Conservation (phyloP, 1,284 basidiomycete species). For the Pisolithus thermaeus region DNA sequence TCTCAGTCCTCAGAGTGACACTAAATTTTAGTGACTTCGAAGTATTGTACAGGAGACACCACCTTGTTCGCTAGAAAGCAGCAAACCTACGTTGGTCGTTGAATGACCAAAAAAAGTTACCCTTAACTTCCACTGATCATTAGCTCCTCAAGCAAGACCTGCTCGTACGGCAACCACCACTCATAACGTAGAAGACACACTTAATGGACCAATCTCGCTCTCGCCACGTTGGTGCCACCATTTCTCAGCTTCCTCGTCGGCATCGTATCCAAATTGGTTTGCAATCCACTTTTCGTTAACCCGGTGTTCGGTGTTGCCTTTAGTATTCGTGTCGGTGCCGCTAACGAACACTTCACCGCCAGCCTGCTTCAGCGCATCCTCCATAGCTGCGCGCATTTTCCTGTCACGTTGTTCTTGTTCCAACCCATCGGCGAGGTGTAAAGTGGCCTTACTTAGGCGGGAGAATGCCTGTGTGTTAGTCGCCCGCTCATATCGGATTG, state of each 20-base stretch:
- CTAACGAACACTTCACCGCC: conserved; percentile 10
- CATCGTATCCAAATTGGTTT: conserved; percentile 45
- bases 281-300: conserved; percentile 41
- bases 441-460: conserved; percentile 45
- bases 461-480: conserved; percentile 42
- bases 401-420: conserved; percentile 47
- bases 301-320: conserved; percentile 45
- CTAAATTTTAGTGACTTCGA: no score
- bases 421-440: conserved; percentile 50
- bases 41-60: no score
- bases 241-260: conserved; percentile 40
- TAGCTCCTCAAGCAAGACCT: no score
- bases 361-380: conserved; percentile 28
- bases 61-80: no score
- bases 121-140: no score
- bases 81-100: no score
- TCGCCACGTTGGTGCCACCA: conserved; percentile 39
- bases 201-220: conserved; percentile 2
- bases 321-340: background rate
- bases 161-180: no score
- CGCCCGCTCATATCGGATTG: conserved; percentile 43
- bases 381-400: conserved; percentile 47
- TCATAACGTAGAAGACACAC: conserved; percentile 5
- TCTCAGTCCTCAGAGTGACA: no score
- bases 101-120: no score